phyloP scores from a whole-genome alignment of 1,284 basidiomycete species.

The Trametes sp. region DNA sequence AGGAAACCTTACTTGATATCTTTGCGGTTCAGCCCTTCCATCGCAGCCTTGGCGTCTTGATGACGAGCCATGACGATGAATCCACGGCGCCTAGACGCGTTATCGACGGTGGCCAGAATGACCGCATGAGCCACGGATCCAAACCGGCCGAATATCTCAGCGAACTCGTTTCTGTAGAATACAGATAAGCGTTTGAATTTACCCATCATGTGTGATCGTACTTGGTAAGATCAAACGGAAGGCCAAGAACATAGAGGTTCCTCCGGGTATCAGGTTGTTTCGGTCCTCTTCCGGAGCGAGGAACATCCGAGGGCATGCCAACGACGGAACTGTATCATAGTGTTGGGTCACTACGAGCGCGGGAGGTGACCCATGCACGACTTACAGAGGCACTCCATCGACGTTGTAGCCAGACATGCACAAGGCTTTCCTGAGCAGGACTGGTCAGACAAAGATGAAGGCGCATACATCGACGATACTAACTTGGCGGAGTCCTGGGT shows the following conservation, averaged over 20 bases:
- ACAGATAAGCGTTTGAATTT: not conserved
- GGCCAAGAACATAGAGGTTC: slow-evolving; percentile 80
- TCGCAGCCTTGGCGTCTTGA: slow-evolving; percentile 70
- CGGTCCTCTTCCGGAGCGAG: slow-evolving; percentile 30
- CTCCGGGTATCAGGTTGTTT: slow-evolving; percentile 63
- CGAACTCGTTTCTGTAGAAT: slow-evolving; percentile 61
- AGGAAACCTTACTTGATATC: slow-evolving; percentile 62
- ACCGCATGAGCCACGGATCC: slow-evolving; percentile 76
- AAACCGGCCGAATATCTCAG: slow-evolving; percentile 64
- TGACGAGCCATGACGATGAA: slow-evolving; percentile 81
- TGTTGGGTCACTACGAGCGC: slow-evolving; percentile 14
- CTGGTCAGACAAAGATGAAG: slow-evolving; percentile 2
- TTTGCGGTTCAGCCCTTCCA: slow-evolving; percentile 68
- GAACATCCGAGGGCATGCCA: slow-evolving; percentile 28
- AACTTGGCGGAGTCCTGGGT: slow-evolving; percentile 58
- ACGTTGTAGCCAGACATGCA: slow-evolving; percentile 72
- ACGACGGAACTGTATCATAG: slow-evolving; percentile 45
- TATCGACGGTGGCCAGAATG: slow-evolving; percentile 81
- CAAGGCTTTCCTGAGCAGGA: slow-evolving; percentile 59
- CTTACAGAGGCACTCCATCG: slow-evolving; percentile 63
- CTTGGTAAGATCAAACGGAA: slow-evolving; percentile 82
- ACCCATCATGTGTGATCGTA: slow-evolving; percentile 41
- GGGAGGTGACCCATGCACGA: slow-evolving; percentile 10
- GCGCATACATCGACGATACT: slow-evolving; percentile 27
- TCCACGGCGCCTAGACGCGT: slow-evolving; percentile 78